Percentiles rank a stretch among this genome's conserved stretches.
phyloP scores from a whole-genome alignment of 441 rosid genomes.

The Pelargonium citronellum region DNA sequence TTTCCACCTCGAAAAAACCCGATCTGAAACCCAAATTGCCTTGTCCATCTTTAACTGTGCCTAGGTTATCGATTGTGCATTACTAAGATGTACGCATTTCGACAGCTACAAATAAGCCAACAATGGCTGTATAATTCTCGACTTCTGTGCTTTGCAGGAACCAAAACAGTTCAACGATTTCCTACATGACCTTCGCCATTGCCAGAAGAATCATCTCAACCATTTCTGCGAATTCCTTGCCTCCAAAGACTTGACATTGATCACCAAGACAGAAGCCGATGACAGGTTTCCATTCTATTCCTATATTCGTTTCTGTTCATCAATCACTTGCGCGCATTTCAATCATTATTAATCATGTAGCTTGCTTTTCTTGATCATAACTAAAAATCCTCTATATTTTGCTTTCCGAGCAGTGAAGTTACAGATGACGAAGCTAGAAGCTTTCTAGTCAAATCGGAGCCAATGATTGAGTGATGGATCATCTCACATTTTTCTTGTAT shows the following conservation, averaged over 20 bases:
- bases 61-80: background rate
- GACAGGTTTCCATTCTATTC: constrained; percentile 54
- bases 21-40: too few relatives aligned
- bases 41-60: background rate
- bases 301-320: background rate
- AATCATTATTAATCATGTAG: background rate
- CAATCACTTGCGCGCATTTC: background rate
- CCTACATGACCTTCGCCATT: constrained; percentile 35
- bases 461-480: constrained; percentile 25
- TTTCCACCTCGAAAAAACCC: too few relatives aligned
- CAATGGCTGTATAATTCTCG: background rate
- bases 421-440: constrained; percentile 49
- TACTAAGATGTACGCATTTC: background rate
- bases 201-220: constrained; percentile 35
- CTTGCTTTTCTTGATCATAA: background rate
- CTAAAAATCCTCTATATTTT: constrained; percentile 14
- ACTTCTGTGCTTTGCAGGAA: constrained; percentile 48
- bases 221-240: constrained; percentile 44
- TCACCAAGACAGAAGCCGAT: constrained; percentile 69
- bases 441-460: constrained; percentile 43
- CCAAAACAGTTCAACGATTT: constrained; percentile 75
- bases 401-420: constrained; percentile 47
- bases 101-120: background rate
- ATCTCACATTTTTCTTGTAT: background rate
- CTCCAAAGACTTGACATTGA: constrained; percentile 46